phyloP scores from a whole-genome alignment of 1,139 yeast species.

The Hansenula anomala region DNA sequence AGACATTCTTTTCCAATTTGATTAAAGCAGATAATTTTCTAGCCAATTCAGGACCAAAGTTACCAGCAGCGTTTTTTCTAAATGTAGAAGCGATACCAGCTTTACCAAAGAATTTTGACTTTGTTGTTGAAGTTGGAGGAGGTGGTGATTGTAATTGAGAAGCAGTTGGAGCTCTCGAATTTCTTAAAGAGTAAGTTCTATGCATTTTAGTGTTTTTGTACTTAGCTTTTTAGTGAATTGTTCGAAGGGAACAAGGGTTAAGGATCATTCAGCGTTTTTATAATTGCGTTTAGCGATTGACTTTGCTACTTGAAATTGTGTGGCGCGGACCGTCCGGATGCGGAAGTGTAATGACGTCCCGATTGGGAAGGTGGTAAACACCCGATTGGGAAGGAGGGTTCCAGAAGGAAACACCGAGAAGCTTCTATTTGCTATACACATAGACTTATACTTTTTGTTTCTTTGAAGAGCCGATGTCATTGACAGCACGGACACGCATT shows the following conservation, averaged over 20 bases:
- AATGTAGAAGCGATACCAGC: conserved; percentile 62
- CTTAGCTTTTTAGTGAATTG: background rate
- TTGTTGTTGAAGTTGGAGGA: conserved; percentile 70
- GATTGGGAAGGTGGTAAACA: background rate
- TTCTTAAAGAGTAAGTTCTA: conserved; percentile 80
- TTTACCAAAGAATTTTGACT: conserved; percentile 70
- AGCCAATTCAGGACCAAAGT: conserved; percentile 74
- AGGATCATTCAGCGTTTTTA: no score
- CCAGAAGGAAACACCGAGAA: background rate
- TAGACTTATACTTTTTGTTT: background rate
- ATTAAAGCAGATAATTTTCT: conserved; percentile 72
- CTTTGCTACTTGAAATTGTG: conserved; percentile 19
- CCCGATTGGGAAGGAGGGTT: background rate
- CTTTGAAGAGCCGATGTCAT: background rate
- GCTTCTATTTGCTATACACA: no score
- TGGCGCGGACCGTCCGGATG: background rate
- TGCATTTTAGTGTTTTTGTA: conserved; percentile 27
- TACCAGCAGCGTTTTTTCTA: conserved; percentile 69
- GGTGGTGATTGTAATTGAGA: conserved; percentile 78
- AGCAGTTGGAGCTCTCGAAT: conserved; percentile 76
- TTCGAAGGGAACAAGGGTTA: no score
- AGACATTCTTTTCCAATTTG: conserved; percentile 77
- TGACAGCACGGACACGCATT: conserved; percentile 8
- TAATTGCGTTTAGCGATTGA: no score
- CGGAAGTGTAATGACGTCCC: background rate